A percentile compares a stretch with the other conserved stretches of the same genome.
Evolutionary conservation across 805 yeast species (phyloP).

Genomic region (Saccharomycopsis sp.): DNA sequence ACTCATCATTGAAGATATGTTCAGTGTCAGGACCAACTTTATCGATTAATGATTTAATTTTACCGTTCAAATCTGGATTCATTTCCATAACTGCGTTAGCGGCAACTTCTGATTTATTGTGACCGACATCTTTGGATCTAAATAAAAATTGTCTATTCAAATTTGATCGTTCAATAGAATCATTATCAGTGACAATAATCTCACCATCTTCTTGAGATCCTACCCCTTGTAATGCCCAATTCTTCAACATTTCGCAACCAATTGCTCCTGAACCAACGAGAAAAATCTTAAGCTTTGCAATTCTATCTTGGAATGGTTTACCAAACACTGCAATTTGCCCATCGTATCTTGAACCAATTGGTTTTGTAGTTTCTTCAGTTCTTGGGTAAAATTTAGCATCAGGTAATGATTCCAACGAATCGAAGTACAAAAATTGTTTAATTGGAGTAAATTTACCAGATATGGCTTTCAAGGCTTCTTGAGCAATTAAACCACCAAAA

Average conservation of each 20-base stretch:
- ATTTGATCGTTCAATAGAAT: conserved; percentile 91
- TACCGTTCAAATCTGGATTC: conserved; percentile 79
- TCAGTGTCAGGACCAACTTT: conserved; percentile 95
- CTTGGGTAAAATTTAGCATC: conserved; percentile 48
- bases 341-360: conserved; percentile 81
- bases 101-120: conserved; percentile 84
- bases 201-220: conserved; percentile 89
- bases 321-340: conserved; percentile 96
- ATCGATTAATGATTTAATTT: conserved; percentile 69
- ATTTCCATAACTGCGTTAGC: conserved; percentile 74
- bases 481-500: conserved; percentile 91
- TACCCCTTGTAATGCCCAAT: conserved; percentile 95
- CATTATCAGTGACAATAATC: conserved; percentile 85
- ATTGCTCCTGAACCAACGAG: conserved; percentile 97
- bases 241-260: conserved; percentile 97
- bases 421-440: conserved; percentile 88
- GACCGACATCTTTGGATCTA: conserved; percentile 91
- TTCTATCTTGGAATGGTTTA: conserved; percentile 57
- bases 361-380: conserved; percentile 64
- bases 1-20: conserved; percentile 70
- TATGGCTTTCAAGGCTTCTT: conserved; percentile 91
- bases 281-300: conserved; percentile 76
- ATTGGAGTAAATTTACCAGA: conserved; percentile 94
- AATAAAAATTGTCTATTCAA: conserved; percentile 94
- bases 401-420: conserved; percentile 88